Base-by-base conservation (phyloP, 495 filamentous ascomycete species). In the Hypoxylon cercidicola region DNA sequence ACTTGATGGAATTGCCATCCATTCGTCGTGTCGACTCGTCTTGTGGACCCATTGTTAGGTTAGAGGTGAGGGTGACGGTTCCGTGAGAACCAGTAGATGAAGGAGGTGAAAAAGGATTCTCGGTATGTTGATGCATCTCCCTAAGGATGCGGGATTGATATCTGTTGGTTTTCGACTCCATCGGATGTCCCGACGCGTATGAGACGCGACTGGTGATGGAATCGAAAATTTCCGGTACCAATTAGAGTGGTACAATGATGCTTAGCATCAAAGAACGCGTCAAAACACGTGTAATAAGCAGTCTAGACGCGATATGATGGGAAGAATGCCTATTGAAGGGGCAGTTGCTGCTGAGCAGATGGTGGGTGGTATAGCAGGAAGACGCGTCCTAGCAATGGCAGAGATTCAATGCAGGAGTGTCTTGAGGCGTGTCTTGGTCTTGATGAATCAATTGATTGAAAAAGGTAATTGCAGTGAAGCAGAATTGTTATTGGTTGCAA, bases 41-140 rank as follows among this genome's bases (percentile, higher is more conserved):
- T 58, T 79, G 77, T 39, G 78, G 77, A 57, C 65, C 78, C 49
- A 80, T 75, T 41, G 79, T 79, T 53, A 83, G 70, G 53, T 77
- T 73, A 19, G 79, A 81, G 37, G 78, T 81, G 44, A 78, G 77
- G 60, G 79, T 83, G 62, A 82, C 74, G 28, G 79, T 81, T 72
- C 79, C 80, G 72, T 83, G 79, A 52, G 78, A 78, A 51, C 80
- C 80, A 46, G 81, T 83, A 30, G 81, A 82, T n/a, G 80, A 79
- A 8, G 80, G 81, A 13, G 81, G 81, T 13, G 78, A 81, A 62
- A 80, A 83, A 35, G 80, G 79, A 65, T 81, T 77, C 56, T 82
- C 72, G 35, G 51, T 70, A 53, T 71, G 68, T 3, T 74, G 67
- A 52, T 71, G 71, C 72, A 76, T 75, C 64, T 76, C 74, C 57